Evolutionary conservation across 768 basidiomycete genomes (phyloP), one percentile per base, ranked within the genome.

Genomic region (Nidularia pulvinata): DNA sequence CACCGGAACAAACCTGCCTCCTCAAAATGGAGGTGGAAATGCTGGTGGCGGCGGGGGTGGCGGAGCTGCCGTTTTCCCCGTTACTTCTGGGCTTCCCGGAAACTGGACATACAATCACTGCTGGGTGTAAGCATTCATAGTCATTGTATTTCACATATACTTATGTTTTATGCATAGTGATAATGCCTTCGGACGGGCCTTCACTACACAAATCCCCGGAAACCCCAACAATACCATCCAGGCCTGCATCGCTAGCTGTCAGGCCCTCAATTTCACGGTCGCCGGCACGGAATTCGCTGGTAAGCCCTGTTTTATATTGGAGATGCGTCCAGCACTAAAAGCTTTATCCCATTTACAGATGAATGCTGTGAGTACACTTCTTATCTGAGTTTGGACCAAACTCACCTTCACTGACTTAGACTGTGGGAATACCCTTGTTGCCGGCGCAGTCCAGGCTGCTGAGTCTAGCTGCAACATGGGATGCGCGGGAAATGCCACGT

Each of bases 401-500:
- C 3, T 32, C 50, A 22, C 46, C 37, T 34, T 52, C 35, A 33
- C 1, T 37, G 43, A 33, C 52, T 42, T 49, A 89, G 88, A 84
- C 69, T 95, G 93, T 58, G 90, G 89, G 2, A 77, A 91, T 61
- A 68, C 73, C 9, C 70, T 93, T 46, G 71, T 84, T 10, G 75
- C 81, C 33, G 87, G 86, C 7, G 90, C 88, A 1, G 80, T 77
- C 1, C 47, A 60, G 13, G 79, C 78, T 0, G 56, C 72, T 1
- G 77, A 79, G 1, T 66, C 71, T 3, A 76, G 77, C 35, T 95
- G 93, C 63, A 82, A 79, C 64, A 90, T 88, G 87, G 77, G 75
- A 0, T 95, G 93, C 56, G 78, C 78, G 14, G 93, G 91, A 22
- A 86, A 84, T 54, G 37, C 81, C 9, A 74, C 80, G 89, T 88